Conservation (phyloP, 768 basidiomycete genomes). For the Porphyrellus cyaneotinctus region DNA sequence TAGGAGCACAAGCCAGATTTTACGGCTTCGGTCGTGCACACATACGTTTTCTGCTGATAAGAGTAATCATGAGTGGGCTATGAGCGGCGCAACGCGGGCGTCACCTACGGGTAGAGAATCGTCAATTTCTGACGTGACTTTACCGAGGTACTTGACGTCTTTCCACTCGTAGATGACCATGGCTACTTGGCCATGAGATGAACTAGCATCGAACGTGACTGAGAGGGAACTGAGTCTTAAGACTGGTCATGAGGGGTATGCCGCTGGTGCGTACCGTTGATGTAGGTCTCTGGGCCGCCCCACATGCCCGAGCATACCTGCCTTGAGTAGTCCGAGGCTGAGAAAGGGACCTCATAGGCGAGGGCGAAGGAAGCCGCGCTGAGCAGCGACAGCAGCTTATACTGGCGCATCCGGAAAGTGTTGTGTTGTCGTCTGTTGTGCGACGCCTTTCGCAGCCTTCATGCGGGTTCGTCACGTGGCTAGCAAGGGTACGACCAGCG, state of each 20-base stretch:
- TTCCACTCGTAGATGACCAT: slow-evolving; percentile 96
- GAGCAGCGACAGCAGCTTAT: slow-evolving; percentile 23
- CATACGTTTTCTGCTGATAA: slow-evolving; percentile 78
- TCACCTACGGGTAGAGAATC: slow-evolving; percentile 62
- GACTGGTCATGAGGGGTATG: slow-evolving; percentile 6
- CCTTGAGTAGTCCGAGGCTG: slow-evolving; percentile 75
- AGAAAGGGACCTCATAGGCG: slow-evolving; percentile 62
- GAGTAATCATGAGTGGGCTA: slow-evolving; percentile 16
- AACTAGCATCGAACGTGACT: slow-evolving; percentile 70
- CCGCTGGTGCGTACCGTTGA: slow-evolving; percentile 59
- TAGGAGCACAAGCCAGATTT: slow-evolving; percentile 63
- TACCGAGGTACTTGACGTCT: slow-evolving; percentile 82
- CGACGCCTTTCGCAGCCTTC: slow-evolving; percentile 9
- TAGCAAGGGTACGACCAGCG: slow-evolving; percentile 1
- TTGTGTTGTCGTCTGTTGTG: slow-evolving; percentile 28
- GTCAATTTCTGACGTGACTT: slow-evolving; percentile 49
- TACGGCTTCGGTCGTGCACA: slow-evolving; percentile 85
- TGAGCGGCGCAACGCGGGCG: slow-evolving; percentile 5
- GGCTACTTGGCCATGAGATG: slow-evolving; percentile 83
- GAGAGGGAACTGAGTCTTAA: slow-evolving; percentile 19
- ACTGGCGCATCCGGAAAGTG: slow-evolving; percentile 26
- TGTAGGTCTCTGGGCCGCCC: slow-evolving; percentile 70
- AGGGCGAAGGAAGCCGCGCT: slow-evolving; percentile 34
- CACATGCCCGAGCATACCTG: slow-evolving; percentile 98
- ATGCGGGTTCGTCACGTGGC: slow-evolving; percentile 23